Evolutionary conservation across 306 rosid species (phyloP), one percentile per base, ranked within the genome.

Genomic region (Begonia masoniana): DNA sequence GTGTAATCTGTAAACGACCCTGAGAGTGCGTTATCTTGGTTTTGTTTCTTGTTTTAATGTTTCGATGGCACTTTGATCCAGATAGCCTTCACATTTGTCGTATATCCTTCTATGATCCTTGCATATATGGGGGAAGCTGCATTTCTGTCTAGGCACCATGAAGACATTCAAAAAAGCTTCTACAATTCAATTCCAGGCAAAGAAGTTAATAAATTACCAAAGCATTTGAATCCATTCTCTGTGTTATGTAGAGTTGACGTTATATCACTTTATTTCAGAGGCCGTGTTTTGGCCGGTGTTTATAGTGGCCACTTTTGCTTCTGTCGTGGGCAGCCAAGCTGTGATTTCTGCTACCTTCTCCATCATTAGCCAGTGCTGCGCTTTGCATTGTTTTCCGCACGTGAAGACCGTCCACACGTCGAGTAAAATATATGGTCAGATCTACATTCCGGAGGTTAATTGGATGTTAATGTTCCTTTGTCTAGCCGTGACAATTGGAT

Each of bases 81-180:
- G 94, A 52, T 84, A 61, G 94, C 94, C 61, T 81, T 84, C 78
- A 81, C 83, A 9, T 75, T 63, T 57, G 62, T 81, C 13, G 83
- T 81, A 43, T 84, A 81, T 61, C 89, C 94, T 31, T 78, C 78
- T 36, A 73, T 84, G 70, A 61, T 81, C 52, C 74, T 84, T 54
- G 78, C 85, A 11, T 84, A 76, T 69, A 76, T 81, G 85, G 94
- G 94, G 10, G 85, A 84, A 76, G 94, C 94, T 62, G 94, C 94
- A 58, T 84, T 63, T 58, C 85, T 84, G 62, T 75, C 94, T 23
- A 78, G 74, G 72, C 78, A 81, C 71, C 83, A 69, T 50, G 81
- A 76, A 49, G 88, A 78, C 64, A 66, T 84, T 50, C 76, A 81
- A 24, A 76, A 77, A 71, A 84, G 94, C 74, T 84, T 84, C 73